Conservation (phyloP, 768 basidiomycete species). For the Leccinum subtestaceum region DNA sequence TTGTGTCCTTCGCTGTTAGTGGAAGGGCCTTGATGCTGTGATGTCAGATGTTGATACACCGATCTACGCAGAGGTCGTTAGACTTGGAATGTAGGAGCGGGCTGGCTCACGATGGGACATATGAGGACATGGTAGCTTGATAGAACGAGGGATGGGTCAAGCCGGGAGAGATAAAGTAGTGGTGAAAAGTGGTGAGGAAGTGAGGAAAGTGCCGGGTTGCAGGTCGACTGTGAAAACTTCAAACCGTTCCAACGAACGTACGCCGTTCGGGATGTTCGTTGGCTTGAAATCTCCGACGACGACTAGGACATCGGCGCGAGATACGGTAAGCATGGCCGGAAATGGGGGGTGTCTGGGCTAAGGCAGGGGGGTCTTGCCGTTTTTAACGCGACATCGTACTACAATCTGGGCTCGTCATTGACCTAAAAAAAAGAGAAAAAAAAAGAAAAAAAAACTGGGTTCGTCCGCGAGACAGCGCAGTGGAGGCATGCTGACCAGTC, state of each 20-base stretch:
- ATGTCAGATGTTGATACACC: neutral
- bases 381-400: neutral
- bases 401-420: too few relatives aligned
- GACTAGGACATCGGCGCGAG: neutral
- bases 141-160: neutral
- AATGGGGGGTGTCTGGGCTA: neutral
- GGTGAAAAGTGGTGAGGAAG: neutral
- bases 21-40: neutral
- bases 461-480: neutral
- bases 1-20: neutral
- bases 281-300: neutral
- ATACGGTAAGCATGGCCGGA: neutral
- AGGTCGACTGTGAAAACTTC: neutral
- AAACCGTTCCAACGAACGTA: neutral
- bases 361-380: neutral
- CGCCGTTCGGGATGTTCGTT: neutral
- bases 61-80: neutral
- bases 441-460: neutral
- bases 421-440: too few relatives aligned
- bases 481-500: neutral
- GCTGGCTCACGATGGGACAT: neutral
- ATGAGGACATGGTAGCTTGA: neutral
- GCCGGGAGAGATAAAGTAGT: neutral
- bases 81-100: neutral
- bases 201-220: neutral